Evolutionary conservation across 139 green algal species (phyloP).

Genomic region (Volvox reticuliferus): DNA sequence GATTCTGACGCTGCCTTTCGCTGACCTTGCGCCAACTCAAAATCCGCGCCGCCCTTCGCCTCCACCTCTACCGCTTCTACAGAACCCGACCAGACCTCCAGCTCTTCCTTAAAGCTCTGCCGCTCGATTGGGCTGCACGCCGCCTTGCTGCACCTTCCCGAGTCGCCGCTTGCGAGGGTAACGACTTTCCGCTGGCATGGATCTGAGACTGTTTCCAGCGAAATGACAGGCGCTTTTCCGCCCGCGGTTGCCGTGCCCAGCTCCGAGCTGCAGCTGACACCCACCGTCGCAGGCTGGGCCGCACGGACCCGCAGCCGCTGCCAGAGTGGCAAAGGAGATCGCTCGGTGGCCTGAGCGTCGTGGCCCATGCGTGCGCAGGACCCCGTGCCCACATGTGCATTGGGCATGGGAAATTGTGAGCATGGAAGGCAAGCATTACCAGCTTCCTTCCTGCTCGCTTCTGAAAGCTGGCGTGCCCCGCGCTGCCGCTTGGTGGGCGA

Average conservation of each 20-base stretch:
- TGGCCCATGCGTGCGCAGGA: not conserved
- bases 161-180: not conserved
- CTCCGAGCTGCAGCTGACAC: not conserved
- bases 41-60: not conserved
- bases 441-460: no score
- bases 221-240: not conserved
- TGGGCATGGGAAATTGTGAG: no score
- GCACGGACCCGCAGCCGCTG: slow-evolving; percentile 7
- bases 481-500: not conserved
- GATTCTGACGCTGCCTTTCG: not conserved
- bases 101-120: no score
- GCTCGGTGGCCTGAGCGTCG: not conserved
- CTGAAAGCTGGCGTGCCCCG: not conserved
- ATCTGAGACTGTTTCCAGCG: not conserved
- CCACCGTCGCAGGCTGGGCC: not conserved
- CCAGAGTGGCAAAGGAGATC: slow-evolving; percentile 12
- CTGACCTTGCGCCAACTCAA: not conserved
- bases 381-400: no score
- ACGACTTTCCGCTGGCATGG: not conserved
- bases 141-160: not conserved
- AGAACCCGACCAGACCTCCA: not conserved
- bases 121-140: not conserved
- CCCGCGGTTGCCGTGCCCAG: not conserved
- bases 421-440: no score
- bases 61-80: not conserved